Evolutionary conservation across 1,284 basidiomycete species (phyloP).

Genomic region (Marasmius sp.): DNA sequence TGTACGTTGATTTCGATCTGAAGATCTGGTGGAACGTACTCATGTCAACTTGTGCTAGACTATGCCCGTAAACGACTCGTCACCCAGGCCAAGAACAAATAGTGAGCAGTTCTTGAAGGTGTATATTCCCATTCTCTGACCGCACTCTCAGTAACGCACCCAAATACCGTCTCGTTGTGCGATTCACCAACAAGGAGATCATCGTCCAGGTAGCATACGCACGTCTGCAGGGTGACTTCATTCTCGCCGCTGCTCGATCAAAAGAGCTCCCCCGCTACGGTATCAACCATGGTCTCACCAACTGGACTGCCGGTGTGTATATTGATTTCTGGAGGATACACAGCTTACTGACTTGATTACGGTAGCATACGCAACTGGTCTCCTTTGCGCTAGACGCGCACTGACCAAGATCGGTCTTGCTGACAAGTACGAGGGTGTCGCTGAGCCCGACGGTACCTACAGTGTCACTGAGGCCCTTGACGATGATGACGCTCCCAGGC

Average conservation of each 20-base stretch:
- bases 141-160: constrained; percentile 72
- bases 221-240: constrained; percentile 95
- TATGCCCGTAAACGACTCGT: constrained; percentile 97
- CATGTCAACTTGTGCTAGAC: constrained; percentile 49
- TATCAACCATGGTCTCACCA: constrained; percentile 97
- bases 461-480: constrained; percentile 82
- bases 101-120: constrained; percentile 48
- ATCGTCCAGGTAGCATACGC: constrained; percentile 95
- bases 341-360: constrained; percentile 2
- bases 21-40: neutral
- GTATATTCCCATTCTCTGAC: neutral
- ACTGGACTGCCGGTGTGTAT: constrained; percentile 88
- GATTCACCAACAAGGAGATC: constrained; percentile 94
- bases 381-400: constrained; percentile 93
- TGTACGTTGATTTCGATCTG: constrained; percentile 50
- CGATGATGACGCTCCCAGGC: constrained; percentile 93
- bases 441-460: constrained; percentile 90
- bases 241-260: constrained; percentile 86
- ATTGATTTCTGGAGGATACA: neutral
- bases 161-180: constrained; percentile 98
- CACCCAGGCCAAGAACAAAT: constrained; percentile 99
- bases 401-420: constrained; percentile 94
- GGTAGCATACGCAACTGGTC: constrained; percentile 94
- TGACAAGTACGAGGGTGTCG: constrained; percentile 97
- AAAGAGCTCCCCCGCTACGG: constrained; percentile 95